These are phyloP conservation scores for Cercospora citrullina DNA, from an alignment of 2,329 filamentous ascomycete species.

Conservation along the genomic window DNA sequence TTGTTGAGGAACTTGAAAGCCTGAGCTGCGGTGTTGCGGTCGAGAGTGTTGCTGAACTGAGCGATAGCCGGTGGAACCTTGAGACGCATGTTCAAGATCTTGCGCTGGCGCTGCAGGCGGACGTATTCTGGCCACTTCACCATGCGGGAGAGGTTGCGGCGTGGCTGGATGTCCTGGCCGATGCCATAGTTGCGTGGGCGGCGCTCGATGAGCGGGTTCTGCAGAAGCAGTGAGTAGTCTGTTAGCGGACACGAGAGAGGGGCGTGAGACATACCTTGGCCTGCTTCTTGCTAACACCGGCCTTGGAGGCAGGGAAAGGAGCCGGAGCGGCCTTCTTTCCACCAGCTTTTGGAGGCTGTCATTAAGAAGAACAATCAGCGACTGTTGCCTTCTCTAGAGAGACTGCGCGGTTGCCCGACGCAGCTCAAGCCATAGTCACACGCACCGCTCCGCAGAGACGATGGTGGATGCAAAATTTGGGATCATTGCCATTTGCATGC, in stretches of 20 bases:
- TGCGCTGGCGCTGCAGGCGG: slow-evolving; percentile 89
- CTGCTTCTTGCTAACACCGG: slow-evolving; percentile 81
- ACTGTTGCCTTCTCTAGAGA: slow-evolving; percentile 92
- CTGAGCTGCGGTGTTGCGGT: slow-evolving; percentile 95
- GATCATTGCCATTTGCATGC: slow-evolving; percentile 29
- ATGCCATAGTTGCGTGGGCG: slow-evolving; percentile 96
- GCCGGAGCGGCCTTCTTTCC: slow-evolving; percentile 96
- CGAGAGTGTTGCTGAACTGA: slow-evolving; percentile 96
- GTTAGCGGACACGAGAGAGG: neutral
- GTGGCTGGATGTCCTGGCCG: slow-evolving; percentile 97
- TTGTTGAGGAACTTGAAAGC: slow-evolving; percentile 99
- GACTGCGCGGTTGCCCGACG: slow-evolving; percentile 52
- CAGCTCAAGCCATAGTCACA: slow-evolving; percentile 55
- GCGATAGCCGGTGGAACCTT: slow-evolving; percentile 97
- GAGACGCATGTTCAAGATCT: slow-evolving; percentile 97
- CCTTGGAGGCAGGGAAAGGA: slow-evolving; percentile 94
- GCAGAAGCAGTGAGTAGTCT: slow-evolving; percentile 22
- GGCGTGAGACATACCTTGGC: slow-evolving; percentile 73
- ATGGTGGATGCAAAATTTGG: slow-evolving; percentile 24
- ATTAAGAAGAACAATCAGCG: slow-evolving; percentile 99
- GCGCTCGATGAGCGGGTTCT: slow-evolving; percentile 99
- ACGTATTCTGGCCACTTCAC: slow-evolving; percentile 99
- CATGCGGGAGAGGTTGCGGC: slow-evolving; percentile 94
- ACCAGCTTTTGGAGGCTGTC: slow-evolving; percentile 93
- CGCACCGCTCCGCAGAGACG: slow-evolving; percentile 30